Evolutionary conservation across 495 filamentous ascomycete genomes (phyloP), one percentile per base, ranked within the genome.

Genomic region (Extremus antarcticus): DNA sequence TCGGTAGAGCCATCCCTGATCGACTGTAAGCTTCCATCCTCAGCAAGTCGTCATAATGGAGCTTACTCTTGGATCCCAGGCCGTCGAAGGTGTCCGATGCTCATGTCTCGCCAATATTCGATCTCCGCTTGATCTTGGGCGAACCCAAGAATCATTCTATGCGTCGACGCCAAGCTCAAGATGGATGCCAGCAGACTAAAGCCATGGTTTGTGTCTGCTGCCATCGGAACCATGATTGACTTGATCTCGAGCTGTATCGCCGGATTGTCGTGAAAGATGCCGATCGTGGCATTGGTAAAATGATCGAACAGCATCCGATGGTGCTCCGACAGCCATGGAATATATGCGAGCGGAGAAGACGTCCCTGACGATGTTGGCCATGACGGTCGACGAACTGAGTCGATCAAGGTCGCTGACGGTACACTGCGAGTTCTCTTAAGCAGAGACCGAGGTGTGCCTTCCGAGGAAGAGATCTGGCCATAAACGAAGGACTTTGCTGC

Each of bases 71-170:
- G 41, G 4, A 45, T 21, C 41, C 16, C 20, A 7, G 41, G 41
- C 41, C 41, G 19, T 9, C 46, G 46, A 23, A 48, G 46, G 17
- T 48, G 23, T 7, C 20, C 46, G 8, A 48, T 17, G 21, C 46
- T 48, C 46, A 48, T 48, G 17, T 48, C 46, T 15, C 46, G 19
- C 46, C 46, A 48, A 48, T 48, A 48, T 23, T 23, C 46, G 17
- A 48, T 25, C 24, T 48, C 46, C 9, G 46, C 24, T 3, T 11
- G 11, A 17, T 48, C 46, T 3, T 17, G 9, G 7, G 10, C 11
- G 3, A 25, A 3, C 13, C 46, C 46, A 7, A 48, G 21, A 48
- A 24, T 48, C 46, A 48, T 23, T 10, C 46, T 23, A 48, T 48
- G 46, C 20, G 46, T 48, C 24, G 46, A 48, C 19, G 46, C 46